Evolutionary conservation across 228 moss, liverwort and hornwort genomes (phyloP).

Genomic region (Sphagnum magellanicum): DNA sequence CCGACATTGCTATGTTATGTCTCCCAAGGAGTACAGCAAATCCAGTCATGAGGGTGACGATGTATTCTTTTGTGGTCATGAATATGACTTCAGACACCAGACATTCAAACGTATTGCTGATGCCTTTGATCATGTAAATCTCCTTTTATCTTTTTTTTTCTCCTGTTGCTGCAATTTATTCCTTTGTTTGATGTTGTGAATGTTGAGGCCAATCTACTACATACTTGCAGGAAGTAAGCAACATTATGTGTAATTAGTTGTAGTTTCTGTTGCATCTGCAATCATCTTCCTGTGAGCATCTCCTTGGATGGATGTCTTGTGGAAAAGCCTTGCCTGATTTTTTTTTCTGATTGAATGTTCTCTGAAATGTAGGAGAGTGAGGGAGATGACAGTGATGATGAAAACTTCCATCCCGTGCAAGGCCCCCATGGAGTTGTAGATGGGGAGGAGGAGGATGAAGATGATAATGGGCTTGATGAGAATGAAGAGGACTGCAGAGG

Average conservation of each 20-base stretch:
- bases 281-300: too few relatives aligned
- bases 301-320: too few relatives aligned
- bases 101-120: constrained; percentile 89
- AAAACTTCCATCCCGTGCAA: constrained; percentile 52
- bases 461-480: constrained; percentile 14
- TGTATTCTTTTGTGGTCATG: constrained; percentile 84
- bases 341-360: too few relatives aligned
- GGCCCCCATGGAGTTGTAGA: constrained; percentile 26
- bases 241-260: too few relatives aligned
- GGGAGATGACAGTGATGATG: constrained; percentile 60
- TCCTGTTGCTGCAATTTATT: neutral
- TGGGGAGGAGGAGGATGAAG: constrained; percentile 11
- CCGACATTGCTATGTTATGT: constrained; percentile 82
- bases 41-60: constrained; percentile 82
- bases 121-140: constrained; percentile 67
- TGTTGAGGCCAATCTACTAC: too few relatives aligned
- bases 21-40: constrained; percentile 55
- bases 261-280: too few relatives aligned
- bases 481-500: constrained; percentile 16
- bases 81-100: constrained; percentile 77
- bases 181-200: too few relatives aligned
- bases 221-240: too few relatives aligned
- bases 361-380: constrained; percentile 33
- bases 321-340: too few relatives aligned
- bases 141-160: neutral